Evolutionary conservation across 1,284 basidiomycete species (phyloP).

Genomic region (Singerocomus inundabilis): DNA sequence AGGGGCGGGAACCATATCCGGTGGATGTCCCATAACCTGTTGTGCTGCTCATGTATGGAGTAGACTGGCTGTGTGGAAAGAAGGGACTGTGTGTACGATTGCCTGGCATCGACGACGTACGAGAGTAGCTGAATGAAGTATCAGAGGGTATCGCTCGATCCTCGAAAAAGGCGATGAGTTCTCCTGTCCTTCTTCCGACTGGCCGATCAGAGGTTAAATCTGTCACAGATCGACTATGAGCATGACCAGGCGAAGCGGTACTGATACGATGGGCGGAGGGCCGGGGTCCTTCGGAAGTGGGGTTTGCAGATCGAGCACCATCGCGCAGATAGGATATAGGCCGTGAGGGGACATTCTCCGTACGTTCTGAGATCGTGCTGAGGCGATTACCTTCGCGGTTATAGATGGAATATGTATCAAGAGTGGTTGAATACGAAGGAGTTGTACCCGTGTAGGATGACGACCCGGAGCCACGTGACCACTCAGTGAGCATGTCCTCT

Average conservation of each 20-base stretch:
- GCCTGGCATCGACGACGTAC: constrained; percentile 54
- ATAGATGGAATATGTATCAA: constrained; percentile 35
- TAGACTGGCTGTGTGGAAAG: constrained; percentile 42
- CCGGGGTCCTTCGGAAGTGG: constrained; percentile 41
- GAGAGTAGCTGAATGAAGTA: constrained; percentile 42
- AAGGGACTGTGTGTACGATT: constrained; percentile 54
- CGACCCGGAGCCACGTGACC: constrained; percentile 42
- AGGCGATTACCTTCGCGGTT: constrained; percentile 44
- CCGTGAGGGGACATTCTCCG: constrained; percentile 48
- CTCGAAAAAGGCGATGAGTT: constrained; percentile 75
- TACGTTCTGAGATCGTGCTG: constrained; percentile 62
- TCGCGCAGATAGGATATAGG: constrained; percentile 41
- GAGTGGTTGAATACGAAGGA: constrained; percentile 31
- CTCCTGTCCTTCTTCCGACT: constrained; percentile 58
- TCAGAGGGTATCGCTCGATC: constrained; percentile 40
- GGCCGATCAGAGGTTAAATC: constrained; percentile 35
- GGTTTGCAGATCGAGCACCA: constrained; percentile 34
- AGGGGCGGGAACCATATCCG: constrained; percentile 39
- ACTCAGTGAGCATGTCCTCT: constrained; percentile 58
- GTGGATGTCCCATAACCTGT: constrained; percentile 32
- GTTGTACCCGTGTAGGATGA: constrained; percentile 41
- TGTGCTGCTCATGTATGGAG: constrained; percentile 37
- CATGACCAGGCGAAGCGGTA: constrained; percentile 26
- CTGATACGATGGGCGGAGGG: constrained; percentile 36
- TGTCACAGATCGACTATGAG: constrained; percentile 27